Evolutionary conservation across 2,329 filamentous ascomycete species (phyloP), one percentile per base, ranked within the genome.

Genomic region (Ophiostoma triangulosporum): DNA sequence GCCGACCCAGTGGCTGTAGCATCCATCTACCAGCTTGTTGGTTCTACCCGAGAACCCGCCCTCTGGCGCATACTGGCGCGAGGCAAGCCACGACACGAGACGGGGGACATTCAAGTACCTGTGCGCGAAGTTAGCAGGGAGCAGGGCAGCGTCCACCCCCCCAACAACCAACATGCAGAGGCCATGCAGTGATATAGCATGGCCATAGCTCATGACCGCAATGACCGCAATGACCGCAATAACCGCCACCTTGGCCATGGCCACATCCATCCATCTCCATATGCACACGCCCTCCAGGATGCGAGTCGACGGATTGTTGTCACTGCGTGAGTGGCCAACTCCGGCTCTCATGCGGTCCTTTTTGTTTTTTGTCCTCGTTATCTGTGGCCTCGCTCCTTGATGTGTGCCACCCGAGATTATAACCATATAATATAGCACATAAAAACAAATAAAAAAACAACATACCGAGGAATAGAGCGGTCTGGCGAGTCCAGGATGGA

Each of bases 1-100:
- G 53, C 93, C 93, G 32, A 95, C 85, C 93, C 93, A 98, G 69
- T 96, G 91, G 65, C 88, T 95, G 71, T 98, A 98, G 70, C 93
- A 98, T 46, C 91, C 93, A 67, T 98, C 93, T 31, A 97, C 93
- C 31, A 98, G 77, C 71, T 98, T 98, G 74, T 97, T 97, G 27
- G 91, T 95, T 61, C 93, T 84, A 57, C 93, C 93, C 38, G 88
- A 86, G 64, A 95, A 90, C 33, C 93, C 93, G 59, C 90, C 90
- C 67, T 97, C 93, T 3, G 91, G 93, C 29, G 83, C 81, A 66
- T 91, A 86, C 68, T 98, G 93, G 56, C 89, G 83, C 45, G 87
- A 82, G 7, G 88, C 91, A 36, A 98, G 78, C 89, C 93, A 98
- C 56, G 84, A 81, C 48, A 93, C 76, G 52, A 98, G 76, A 51